Evolutionary conservation across 2,329 filamentous ascomycete genomes (phyloP).

Genomic region (Fusarium clavum): DNA sequence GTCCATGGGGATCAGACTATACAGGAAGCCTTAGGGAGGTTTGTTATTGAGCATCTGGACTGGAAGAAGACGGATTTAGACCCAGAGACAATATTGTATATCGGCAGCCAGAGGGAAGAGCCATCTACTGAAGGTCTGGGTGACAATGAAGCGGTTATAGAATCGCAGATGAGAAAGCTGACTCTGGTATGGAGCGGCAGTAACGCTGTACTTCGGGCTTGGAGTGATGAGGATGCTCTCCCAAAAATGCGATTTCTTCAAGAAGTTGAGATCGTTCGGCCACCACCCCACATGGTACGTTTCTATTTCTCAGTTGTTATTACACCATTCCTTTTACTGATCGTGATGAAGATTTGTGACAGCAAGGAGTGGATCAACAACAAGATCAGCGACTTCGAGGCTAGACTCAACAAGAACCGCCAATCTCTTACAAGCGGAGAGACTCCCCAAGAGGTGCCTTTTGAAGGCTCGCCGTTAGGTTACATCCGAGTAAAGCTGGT

Average conservation of each 20-base stretch:
- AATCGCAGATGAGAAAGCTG: not conserved
- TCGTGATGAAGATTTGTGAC: not conserved
- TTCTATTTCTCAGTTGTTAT: too few species aligned
- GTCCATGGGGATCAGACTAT: constrained; percentile 1
- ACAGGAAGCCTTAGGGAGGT: not conserved
- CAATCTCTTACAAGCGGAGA: not conserved
- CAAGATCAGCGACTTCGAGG: not conserved
- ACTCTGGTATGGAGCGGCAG: constrained; percentile 1
- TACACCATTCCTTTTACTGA: not conserved
- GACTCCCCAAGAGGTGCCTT: rapidly evolving
- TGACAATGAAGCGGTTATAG: rapidly evolving
- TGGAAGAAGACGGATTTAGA: constrained; percentile 5
- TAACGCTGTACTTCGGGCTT: constrained; percentile 1
- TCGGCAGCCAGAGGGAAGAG: not conserved
- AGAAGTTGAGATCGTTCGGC: not conserved
- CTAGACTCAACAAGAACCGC: not conserved
- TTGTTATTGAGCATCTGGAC: not conserved
- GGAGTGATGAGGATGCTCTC: not conserved
- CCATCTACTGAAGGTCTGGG: not conserved
- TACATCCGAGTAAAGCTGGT: not conserved
- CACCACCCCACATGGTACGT: not conserved
- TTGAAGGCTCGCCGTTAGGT: not conserved
- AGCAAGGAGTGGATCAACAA: not conserved
- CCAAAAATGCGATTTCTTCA: not conserved
- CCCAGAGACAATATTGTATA: not conserved